Evolutionary conservation across 148 eudicot genomes (phyloP), one percentile per base, ranked within the genome.

Genomic region (Dysphania ambrosioides): DNA sequence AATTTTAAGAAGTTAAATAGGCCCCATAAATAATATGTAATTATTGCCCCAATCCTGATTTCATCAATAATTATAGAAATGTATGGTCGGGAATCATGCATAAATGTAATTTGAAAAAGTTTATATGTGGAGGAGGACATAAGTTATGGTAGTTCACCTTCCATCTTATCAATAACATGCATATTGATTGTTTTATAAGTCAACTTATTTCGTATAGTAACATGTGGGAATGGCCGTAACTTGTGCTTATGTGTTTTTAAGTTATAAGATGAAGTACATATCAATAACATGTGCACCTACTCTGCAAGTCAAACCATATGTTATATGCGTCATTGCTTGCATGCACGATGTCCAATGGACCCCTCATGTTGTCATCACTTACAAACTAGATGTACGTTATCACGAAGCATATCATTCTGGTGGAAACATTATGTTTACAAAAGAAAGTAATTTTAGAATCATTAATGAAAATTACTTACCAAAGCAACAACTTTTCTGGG

Each of bases 181-280:
- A 58, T 27, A 58, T 58, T 24, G 31, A 58, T 58, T 2, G 29
- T 8, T 9, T 58, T 58, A 58, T 26, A 58, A 58, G 63, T 58
- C 30, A 58, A 58, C 30, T 58, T 10, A 9, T 9, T 49, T 7
- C 3, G 4, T 58, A 32, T 15, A 31, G 15, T 11, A 24, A 58
- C 63, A 58, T 58, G 63, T 58, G 63, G 4, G 4, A 11, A 58
- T 2, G 3, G 11, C 31, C 63, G 63, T 58, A 26, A 58, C 6
- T 58, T 26, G 31, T 58, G 63, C 15, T 24, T 58, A 27, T 53
- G 21, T 53, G 57, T 18, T 49, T n/a, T 47, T 47, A 53, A 53
- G 57, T 58, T 58, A 58, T 58, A 58, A 58, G 63, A 58, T 58
- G 63, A 8, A 58, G 31, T 27, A 58, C 63, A 27, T 58, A 58